Evolutionary conservation across 2,329 filamentous ascomycete species (phyloP).

Genomic region (Penicillium sp.): DNA sequence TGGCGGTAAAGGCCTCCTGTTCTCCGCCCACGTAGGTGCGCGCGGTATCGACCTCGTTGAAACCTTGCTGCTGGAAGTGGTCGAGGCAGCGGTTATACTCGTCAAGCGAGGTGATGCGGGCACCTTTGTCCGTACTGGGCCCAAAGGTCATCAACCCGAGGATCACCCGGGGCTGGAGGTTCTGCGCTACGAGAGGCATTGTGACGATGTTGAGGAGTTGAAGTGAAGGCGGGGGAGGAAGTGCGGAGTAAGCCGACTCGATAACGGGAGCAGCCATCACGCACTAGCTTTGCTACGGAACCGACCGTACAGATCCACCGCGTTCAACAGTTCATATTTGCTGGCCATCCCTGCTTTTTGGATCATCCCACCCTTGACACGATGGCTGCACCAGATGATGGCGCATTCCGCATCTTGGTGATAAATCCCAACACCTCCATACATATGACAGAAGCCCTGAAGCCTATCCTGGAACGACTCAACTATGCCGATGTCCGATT

Average conservation of each 20-base stretch:
- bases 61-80: slow-evolving; percentile 72
- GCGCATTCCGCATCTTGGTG: slow-evolving; percentile 36
- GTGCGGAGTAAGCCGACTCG: slow-evolving; percentile 18
- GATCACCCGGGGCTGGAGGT: slow-evolving; percentile 65
- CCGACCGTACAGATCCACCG: slow-evolving; percentile 4
- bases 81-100: slow-evolving; percentile 72
- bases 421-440: slow-evolving; percentile 48
- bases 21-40: slow-evolving; percentile 67
- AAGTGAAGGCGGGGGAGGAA: slow-evolving; percentile 15
- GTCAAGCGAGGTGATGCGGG: slow-evolving; percentile 68
- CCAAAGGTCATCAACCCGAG: slow-evolving; percentile 86
- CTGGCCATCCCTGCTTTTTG: neutral
- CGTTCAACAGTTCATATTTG: neutral
- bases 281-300: slow-evolving; percentile 3
- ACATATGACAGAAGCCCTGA: slow-evolving; percentile 45
- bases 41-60: slow-evolving; percentile 83
- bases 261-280: slow-evolving; percentile 11
- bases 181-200: slow-evolving; percentile 41
- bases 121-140: slow-evolving; percentile 60
- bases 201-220: neutral
- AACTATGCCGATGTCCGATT: slow-evolving; percentile 37
- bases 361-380: neutral
- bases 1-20: slow-evolving; percentile 75
- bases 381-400: slow-evolving; percentile 17
- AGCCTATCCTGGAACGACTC: slow-evolving; percentile 40